Base-by-base conservation (phyloP, 1,139 yeast genomes). In the Zygoascus sp. region DNA sequence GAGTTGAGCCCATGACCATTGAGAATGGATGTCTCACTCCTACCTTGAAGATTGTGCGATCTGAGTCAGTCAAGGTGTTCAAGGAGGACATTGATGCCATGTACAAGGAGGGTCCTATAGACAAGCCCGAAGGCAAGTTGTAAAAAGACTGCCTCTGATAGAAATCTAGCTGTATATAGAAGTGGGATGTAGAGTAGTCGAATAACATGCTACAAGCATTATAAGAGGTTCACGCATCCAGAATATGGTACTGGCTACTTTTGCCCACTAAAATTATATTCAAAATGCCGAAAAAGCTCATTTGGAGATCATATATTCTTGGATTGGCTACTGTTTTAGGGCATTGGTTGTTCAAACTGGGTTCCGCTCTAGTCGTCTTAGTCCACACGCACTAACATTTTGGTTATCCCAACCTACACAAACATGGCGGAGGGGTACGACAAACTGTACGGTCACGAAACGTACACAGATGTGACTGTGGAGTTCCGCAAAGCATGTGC, bases 1-100 rank as follows among this genome's bases (percentile, higher is more conserved):
- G 71, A 32, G 61, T 83, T 44, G 92, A 84, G 53, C 90, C 94
- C 2, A 74, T 85, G 61, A 79, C 75, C 25, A 65, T 79, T 27
- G 83, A 77, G 41, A 77, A 79, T 50, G 82, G 80, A 45, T 77
- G 80, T 11, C 66, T 84, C 38, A 85, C 95, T 3, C 94, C 94
- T 39, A 84, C 95, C 2, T 66, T 84, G 61, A 85, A 85, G 67
- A 74, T 83, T 53, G 83, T 80, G 67, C 72, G 95, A 57, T 75
- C 77, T 6, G 68, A 73, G 38, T 85, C 87, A 9, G 67, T 73
- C 32, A 75, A 74, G 57, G 69, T 67, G 55, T 84, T 79, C 63
- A 68, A 67, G 46, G 57, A 63, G 1, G 68, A 66, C n/a, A 66
- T 83, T 48, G 72, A 72, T 5, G 61, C 58, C n/a, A 67, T 85